Evolutionary conservation across 2,329 filamentous ascomycete species (phyloP).

Genomic region (Pseudocercospora pini-densiflorae): DNA sequence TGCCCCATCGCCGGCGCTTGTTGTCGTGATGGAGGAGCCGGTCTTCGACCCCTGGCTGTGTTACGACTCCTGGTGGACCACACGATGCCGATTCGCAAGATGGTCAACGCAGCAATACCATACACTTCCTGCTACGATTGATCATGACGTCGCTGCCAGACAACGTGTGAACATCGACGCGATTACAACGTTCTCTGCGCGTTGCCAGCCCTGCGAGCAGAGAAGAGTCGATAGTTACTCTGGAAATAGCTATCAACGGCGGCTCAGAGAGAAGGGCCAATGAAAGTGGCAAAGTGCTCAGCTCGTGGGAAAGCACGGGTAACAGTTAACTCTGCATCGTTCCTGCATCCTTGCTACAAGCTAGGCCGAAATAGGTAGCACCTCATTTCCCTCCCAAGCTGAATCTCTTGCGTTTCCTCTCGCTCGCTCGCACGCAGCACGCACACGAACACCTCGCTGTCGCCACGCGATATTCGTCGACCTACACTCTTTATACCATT

Average conservation of each 20-base stretch:
- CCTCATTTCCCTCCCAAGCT: not conserved
- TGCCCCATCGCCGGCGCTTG: slow-evolving; percentile 1
- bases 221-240: not conserved
- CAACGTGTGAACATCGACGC: not conserved
- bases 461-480: slow-evolving; percentile 2
- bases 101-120: not conserved
- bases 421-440: not conserved
- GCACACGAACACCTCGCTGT: slow-evolving; percentile 5
- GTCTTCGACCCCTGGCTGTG: not conserved
- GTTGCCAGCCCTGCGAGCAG: slow-evolving; percentile 2
- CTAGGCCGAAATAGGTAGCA: not conserved
- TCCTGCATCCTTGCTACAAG: not conserved
- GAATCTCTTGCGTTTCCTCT: not conserved
- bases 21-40: not conserved
- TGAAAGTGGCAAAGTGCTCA: not conserved
- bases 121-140: not conserved
- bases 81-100: not conserved
- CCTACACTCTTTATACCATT: not conserved
- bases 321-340: not conserved
- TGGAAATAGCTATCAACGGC: not conserved
- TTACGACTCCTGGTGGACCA: not conserved
- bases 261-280: not conserved
- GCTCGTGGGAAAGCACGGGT: not conserved
- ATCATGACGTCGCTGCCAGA: not conserved
- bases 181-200: not conserved